Base-by-base conservation (phyloP, 2,329 filamentous ascomycete genomes). In the Sclerotinia minor region DNA sequence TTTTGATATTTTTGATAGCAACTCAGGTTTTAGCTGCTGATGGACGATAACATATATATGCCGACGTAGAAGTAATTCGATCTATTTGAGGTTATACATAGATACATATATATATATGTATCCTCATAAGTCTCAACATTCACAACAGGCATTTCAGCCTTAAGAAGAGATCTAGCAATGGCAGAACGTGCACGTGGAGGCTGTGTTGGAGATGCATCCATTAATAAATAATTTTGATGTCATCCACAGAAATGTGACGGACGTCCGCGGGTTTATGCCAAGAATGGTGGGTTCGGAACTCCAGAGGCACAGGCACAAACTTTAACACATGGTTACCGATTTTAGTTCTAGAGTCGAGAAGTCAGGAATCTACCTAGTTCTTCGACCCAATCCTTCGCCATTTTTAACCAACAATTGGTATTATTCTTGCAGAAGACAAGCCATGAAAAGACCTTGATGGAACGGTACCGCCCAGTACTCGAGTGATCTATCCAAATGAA, bases 371-470 rank as follows among this genome's bases (percentile, higher is more conserved):
- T 5, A 35, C 32, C 2, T 29, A 26, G 26, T 35, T 49, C 44
- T 32, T 35, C 7, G n/a, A 32, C 58, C 58, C 58, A 60, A 60
- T 60, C 58, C 26, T 15, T 60, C 29, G 17, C n/a, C 58, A 32
- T 35, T 26, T n/a, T 24, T 44, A 49, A 60, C 44, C 58, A 60
- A 60, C 58, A 35, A 13, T 49, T 24, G 19, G 44, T 19, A 29
- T 19, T 19, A 49, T 24, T 19, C 26, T 47, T 21, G 57, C 32
- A 32, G 29, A n/a, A 47, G 13, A 9, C 19, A 35, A 35, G 57
- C 57, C 19, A 60, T 47, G 45, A 35, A 60, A 11, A 26, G n/a
- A 44, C 13, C n/a, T 24, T 26, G 38, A 41, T 21, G 35, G 44
- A 35, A 26, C 47, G 57, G 38, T 11, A 41, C 38, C 38, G 5